A percentile compares a stretch with the other conserved stretches of the same genome.
Evolutionary conservation across 306 rosid species (phyloP).

Genomic region (Pterocarpus santalinus): DNA sequence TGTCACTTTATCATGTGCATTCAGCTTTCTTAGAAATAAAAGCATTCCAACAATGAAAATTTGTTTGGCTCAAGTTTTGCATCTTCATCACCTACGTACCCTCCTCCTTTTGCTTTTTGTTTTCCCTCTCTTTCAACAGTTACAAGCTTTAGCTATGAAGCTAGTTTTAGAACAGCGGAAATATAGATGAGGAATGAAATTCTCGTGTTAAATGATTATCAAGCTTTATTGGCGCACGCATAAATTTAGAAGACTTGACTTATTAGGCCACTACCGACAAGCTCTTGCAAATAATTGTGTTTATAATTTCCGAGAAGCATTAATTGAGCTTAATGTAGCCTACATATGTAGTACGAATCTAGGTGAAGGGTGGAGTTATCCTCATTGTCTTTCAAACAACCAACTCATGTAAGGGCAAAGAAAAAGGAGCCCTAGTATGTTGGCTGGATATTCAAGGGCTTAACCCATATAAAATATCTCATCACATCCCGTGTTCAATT

Average conservation of each 20-base stretch:
- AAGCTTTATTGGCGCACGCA: no score
- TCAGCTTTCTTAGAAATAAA: conserved; percentile 40
- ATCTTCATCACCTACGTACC: conserved; percentile 36
- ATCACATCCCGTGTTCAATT: neutral
- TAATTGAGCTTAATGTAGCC: no score
- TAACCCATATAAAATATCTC: neutral
- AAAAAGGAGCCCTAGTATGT: neutral
- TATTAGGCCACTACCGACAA: no score
- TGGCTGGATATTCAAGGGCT: neutral
- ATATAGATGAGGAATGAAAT: no score
- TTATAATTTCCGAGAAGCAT: no score
- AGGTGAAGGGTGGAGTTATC: neutral
- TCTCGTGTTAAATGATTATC: no score
- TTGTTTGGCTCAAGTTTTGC: conserved; percentile 25
- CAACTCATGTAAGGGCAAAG: neutral
- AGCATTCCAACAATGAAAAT: conserved; percentile 37
- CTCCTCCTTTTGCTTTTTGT: neutral
- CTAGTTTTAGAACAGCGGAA: neutral
- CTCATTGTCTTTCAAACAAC: neutral
- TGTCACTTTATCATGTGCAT: conserved; percentile 29
- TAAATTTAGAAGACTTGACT: no score
- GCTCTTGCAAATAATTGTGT: no score
- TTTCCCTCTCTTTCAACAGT: neutral
- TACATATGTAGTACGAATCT: neutral
- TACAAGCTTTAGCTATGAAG: neutral